Base-by-base conservation (phyloP, 73 alveolate species). In the Uronychia setigera region DNA sequence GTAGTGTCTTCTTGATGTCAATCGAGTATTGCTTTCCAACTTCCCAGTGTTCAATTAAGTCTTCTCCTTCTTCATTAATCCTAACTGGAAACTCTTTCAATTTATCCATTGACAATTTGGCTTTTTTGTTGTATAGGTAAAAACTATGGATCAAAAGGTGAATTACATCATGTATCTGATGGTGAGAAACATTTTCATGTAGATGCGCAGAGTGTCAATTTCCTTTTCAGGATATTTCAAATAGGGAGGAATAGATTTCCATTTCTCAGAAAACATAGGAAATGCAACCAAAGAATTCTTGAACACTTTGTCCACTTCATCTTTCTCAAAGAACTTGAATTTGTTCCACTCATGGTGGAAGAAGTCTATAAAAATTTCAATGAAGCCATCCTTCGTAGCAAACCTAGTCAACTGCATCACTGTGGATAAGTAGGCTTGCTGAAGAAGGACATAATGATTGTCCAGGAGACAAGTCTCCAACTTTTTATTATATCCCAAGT, bases 211-310 rank as follows among this genome's bases (percentile, higher is more conserved):
- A 1, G 77, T 58, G 13, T 89, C 91, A 28, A 82, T 19, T 31
- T 83, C 95, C 26, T 79, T 79, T 14, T 33, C 78, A 19, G 85
- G 87, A 14, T 81, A 79, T 19, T 58, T 28, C 46, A 89, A 74
- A 77, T 77, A 75, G 27, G 58, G 29, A 0, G 95, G 95, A n/a
- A 89, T 89, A 31, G 58, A 74, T 1, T 32, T 58, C 32, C 29
- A 79, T 80, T 84, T 59, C 19, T 89, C 95, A 78, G 82, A 86
- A 19, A 89, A 35, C 34, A 75, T 33, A 13, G 95, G 95, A 28
- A 89, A 80, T 57, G 81, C 59, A 0, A 87, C 35, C 82, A 87
- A 31, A 0, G 91, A 87, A 30, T 81, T 81, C 1, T n/a, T 31
- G n/a, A 89, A 31, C 26, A 84, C 67, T 30, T 79, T 78, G 26